Conservation (phyloP, 345 rosid species). For the Nephelium lappaceum region DNA sequence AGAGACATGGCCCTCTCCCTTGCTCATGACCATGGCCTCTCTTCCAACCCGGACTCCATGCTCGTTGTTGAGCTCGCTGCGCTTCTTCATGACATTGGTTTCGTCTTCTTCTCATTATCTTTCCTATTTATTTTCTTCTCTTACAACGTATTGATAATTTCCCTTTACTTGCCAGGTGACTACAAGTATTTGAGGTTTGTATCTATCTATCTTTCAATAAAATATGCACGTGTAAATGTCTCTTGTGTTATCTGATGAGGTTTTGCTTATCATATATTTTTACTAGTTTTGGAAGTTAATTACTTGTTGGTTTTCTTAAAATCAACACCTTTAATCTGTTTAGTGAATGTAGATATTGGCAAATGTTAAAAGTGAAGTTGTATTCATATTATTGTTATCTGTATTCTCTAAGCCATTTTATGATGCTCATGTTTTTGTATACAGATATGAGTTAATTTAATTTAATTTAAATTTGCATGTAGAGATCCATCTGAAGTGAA, state of each 20-base stretch:
- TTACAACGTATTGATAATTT: constrained; percentile 12
- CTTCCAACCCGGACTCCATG: constrained; percentile 71
- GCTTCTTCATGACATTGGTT: constrained; percentile 86
- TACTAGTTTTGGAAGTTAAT: neutral
- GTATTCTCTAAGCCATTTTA: neutral
- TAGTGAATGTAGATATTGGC: neutral
- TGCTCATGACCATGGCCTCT: constrained; percentile 83
- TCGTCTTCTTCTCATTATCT: neutral
- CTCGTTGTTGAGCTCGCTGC: constrained; percentile 87
- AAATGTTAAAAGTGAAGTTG: neutral
- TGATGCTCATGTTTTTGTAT: neutral
- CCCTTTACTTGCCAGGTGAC: constrained; percentile 10
- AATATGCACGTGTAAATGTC: too few relatives aligned
- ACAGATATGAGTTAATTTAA: neutral
- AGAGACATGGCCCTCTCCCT: constrained; percentile 81
- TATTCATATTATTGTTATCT: neutral
- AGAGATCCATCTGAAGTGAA: constrained; percentile 73
- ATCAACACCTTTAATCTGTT: neutral
- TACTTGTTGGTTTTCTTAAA: neutral
- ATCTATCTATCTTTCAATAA: too few relatives aligned
- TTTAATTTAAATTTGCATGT: neutral
- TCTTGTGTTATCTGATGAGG: too few relatives aligned
- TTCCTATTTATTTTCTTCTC: neutral
- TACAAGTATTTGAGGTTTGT: too few relatives aligned
- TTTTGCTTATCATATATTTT: neutral